These are phyloP conservation scores for Cyberlindnera amylophila DNA, from an alignment of 805 yeast genomes.

Conservation along the genomic window DNA sequence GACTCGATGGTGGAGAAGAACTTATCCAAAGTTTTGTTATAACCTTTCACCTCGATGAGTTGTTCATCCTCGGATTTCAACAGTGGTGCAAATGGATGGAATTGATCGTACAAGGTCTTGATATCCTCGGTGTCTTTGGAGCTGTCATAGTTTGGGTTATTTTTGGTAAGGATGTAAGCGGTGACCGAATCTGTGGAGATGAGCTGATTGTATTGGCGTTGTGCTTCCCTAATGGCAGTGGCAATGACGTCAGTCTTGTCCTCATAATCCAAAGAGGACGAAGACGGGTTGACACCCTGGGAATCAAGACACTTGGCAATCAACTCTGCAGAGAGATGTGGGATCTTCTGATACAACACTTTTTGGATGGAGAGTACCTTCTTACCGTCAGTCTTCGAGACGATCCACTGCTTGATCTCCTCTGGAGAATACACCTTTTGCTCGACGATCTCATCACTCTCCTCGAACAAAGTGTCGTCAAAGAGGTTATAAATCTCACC, in stretches of 20 bases:
- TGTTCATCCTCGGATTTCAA: slow-evolving; percentile 34
- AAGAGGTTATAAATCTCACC: slow-evolving; percentile 68
- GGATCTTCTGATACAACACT: slow-evolving; percentile 59
- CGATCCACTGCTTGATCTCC: slow-evolving; percentile 30
- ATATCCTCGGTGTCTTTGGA: slow-evolving; percentile 38
- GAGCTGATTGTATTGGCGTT: slow-evolving; percentile 37
- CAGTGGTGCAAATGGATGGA: slow-evolving; percentile 63
- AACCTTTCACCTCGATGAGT: slow-evolving; percentile 52
- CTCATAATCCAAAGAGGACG: slow-evolving; percentile 30
- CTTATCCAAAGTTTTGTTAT: slow-evolving; percentile 75
- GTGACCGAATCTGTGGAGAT: slow-evolving; percentile 33
- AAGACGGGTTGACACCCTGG: slow-evolving; percentile 45
- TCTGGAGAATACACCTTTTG: slow-evolving; percentile 4
- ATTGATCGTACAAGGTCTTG: slow-evolving; percentile 56
- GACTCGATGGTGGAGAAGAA: slow-evolving; percentile 86
- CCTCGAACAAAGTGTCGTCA: slow-evolving; percentile 45
- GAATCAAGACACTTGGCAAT: slow-evolving; percentile 54
- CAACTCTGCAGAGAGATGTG: slow-evolving; percentile 77
- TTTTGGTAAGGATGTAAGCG: slow-evolving; percentile 65
- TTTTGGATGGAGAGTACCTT: slow-evolving; percentile 65
- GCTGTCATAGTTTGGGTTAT: slow-evolving; percentile 48
- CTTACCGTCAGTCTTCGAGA: slow-evolving; percentile 20
- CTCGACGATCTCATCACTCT: slow-evolving; percentile 12
- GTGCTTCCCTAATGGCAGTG: slow-evolving; percentile 45
- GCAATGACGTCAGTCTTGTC: slow-evolving; percentile 32